phyloP scores from a whole-genome alignment of 305 asterid species.

The Ruellia speciosa region DNA sequence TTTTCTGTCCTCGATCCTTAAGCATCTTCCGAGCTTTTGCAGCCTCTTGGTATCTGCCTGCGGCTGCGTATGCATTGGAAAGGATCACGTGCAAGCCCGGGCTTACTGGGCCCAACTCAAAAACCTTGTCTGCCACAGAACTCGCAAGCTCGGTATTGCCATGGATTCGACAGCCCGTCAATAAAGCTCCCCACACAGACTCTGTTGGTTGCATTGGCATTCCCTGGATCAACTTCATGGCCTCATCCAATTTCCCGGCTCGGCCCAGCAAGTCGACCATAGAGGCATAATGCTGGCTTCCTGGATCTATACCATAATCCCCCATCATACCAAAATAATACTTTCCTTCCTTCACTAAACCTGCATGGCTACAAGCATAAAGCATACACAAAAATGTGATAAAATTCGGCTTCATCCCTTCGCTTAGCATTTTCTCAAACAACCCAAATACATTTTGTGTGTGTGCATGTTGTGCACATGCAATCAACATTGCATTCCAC shows the following conservation, averaged over 20 bases:
- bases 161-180: conserved; percentile 58
- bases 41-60: conserved; percentile 60
- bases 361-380: conserved; percentile 61
- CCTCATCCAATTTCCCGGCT: conserved; percentile 56
- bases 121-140: conserved; percentile 54
- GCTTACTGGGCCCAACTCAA: conserved; percentile 43
- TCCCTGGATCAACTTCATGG: conserved; percentile 34
- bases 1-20: conserved; percentile 50
- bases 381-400: conserved; percentile 48
- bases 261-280: conserved; percentile 62
- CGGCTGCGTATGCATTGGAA: conserved; percentile 57
- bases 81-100: conserved; percentile 52
- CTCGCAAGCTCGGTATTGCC: conserved; percentile 47
- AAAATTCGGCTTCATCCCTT: conserved; percentile 45
- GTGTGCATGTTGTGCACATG: conserved; percentile 62
- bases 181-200: conserved; percentile 62
- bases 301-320: conserved; percentile 41
- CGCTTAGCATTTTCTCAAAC: conserved; percentile 33
- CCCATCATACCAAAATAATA: conserved; percentile 50
- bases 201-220: conserved; percentile 68
- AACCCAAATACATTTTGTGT: conserved; percentile 35
- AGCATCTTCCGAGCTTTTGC: conserved; percentile 54
- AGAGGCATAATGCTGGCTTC: conserved; percentile 58
- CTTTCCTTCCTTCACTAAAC: conserved; percentile 47
- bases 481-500: conserved; percentile 56